Evolutionary conservation across 139 green algal species (phyloP), one percentile per base, ranked within the genome.

Genomic region (Asterochloris sp.): DNA sequence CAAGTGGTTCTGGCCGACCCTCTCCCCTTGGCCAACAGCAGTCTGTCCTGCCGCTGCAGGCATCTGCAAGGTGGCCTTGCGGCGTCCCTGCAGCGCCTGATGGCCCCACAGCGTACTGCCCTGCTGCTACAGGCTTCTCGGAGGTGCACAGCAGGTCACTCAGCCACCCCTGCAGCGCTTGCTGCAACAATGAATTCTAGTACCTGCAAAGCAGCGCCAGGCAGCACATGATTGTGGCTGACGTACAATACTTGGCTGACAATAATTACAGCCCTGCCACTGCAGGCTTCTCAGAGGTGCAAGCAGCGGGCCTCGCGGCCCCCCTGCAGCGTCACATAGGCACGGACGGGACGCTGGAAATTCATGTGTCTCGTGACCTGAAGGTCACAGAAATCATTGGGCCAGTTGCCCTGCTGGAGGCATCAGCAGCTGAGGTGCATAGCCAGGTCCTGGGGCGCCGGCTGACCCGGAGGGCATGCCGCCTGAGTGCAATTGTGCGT

Each of bases 321-420:
- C 76, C 85, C 61, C 68, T 91, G 38, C 24, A 60, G 14, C 82
- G 88, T 12, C 26, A 63, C 11, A 78, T 73, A 13, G 87, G 87
- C 75, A 73, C 29, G 13, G 67, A 82, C 12, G 88, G 84, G 28
- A 79, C 60, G 15, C 38, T 89, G 69, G 88, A 92, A 38, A 73
- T 91, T 29, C 67, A 85, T 60, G 64, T 28, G 0, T 91, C 88
- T 10, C 78, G 76, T 1, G 71, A 62, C 12, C 47, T 91, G 28
- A 63, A 54, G 0, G 76, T 92, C 13, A 83, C 86, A 54, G 82
- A 85, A 60, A 62, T 91, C 69, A 86, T 89, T n/a, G 88, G 88
- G 2, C 82, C 82, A 17, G 61, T 78, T 16, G 38, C 54, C 38
- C 38, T 54, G 26, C 75, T 83, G 62, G 61, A 29, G 64, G 47